These are phyloP conservation scores for Russula ochroleuca DNA, from an alignment of 768 basidiomycete species.

Conservation along the genomic window DNA sequence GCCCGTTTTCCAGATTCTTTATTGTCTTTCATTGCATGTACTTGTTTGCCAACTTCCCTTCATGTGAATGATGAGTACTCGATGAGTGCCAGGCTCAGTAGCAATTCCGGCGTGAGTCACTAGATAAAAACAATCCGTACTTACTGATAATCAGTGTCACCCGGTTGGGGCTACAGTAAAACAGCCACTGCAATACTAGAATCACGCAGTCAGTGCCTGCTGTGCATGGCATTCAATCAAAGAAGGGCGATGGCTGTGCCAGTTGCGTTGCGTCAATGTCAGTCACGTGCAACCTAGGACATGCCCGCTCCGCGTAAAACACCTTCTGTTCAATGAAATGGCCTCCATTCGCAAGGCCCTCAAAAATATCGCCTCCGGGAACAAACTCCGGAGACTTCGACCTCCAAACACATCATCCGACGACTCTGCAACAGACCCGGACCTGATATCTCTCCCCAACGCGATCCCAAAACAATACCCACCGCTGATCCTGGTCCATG, in stretches of 20 bases:
- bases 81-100: neutral
- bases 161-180: neutral
- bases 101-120: neutral
- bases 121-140: neutral
- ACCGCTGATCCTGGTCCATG: slow-evolving; percentile 17
- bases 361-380: slow-evolving; percentile 11
- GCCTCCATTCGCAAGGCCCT: slow-evolving; percentile 17
- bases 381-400: neutral
- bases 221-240: too few relatives aligned
- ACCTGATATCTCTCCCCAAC: slow-evolving; percentile 13
- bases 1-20: neutral
- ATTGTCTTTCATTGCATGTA: neutral
- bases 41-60: too few relatives aligned
- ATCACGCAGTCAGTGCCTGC: neutral
- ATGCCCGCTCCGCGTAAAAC: too few relatives aligned
- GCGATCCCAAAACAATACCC: slow-evolving; percentile 19
- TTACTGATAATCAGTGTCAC: neutral
- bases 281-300: neutral
- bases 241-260: neutral
- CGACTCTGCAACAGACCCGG: neutral
- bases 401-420: neutral
- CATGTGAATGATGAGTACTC: too few relatives aligned
- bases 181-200: neutral
- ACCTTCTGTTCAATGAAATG: slow-evolving; percentile 2
- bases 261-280: neutral